A percentile compares a stretch with the other conserved stretches of the same genome.
Conservation (phyloP, 257 asterid genomes). For the Rhazya stricta region DNA sequence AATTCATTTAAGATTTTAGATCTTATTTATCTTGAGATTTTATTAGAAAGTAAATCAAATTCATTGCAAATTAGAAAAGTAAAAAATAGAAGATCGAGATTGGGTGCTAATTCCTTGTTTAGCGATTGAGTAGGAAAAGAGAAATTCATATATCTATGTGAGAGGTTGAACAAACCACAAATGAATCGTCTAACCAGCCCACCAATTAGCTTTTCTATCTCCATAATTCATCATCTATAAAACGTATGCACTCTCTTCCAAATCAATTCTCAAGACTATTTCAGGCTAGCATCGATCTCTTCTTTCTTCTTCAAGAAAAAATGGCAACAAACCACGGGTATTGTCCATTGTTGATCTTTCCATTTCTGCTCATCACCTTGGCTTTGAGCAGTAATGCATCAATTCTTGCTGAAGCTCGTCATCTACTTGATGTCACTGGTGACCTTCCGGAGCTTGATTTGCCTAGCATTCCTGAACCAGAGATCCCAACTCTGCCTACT, state of each 20-base stretch:
- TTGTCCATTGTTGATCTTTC: slow-evolving; percentile 7
- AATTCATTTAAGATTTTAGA: too few relatives aligned
- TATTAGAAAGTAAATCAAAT: too few relatives aligned
- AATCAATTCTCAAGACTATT: not conserved
- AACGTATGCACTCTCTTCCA: not conserved
- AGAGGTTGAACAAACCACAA: slow-evolving; percentile 21
- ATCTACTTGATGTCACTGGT: slow-evolving; percentile 1
- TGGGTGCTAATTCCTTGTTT: not conserved
- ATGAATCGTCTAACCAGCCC: slow-evolving; percentile 13
- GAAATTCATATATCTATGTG: not conserved
- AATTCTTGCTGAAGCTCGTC: slow-evolving; percentile 14
- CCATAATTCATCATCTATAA: not conserved
- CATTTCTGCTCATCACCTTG: slow-evolving; percentile 16
- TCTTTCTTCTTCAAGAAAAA: not conserved
- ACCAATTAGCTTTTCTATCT: not conserved
- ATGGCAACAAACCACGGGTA: not conserved
- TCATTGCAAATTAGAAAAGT: too few relatives aligned
- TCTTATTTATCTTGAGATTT: too few relatives aligned
- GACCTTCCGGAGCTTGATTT: not conserved
- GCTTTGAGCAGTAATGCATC: slow-evolving; percentile 8
- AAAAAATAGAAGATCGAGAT: too few relatives aligned
- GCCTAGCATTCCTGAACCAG: not conserved
- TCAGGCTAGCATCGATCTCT: not conserved
- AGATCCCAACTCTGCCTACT: not conserved
- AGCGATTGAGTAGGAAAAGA: not conserved